phyloP scores from a whole-genome alignment of 1,139 yeast species.

The Hansenula lynferdii region DNA sequence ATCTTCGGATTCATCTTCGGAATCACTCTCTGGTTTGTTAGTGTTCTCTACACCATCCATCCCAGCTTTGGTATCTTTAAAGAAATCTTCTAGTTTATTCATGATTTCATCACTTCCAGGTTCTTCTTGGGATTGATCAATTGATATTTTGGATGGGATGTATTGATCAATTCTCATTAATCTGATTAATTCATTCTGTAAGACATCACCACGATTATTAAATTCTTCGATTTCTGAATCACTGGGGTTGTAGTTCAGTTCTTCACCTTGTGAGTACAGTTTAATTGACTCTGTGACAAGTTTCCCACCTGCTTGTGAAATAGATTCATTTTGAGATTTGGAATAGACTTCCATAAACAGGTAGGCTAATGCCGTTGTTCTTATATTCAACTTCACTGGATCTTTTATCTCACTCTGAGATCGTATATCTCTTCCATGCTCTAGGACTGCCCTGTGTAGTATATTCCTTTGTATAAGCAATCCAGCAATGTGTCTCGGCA shows the following conservation, averaged over 20 bases:
- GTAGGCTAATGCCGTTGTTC: slow-evolving; percentile 14
- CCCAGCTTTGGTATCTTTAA: slow-evolving; percentile 25
- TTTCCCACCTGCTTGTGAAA: slow-evolving; percentile 5
- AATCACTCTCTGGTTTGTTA: slow-evolving; percentile 6
- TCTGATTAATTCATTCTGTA: slow-evolving; percentile 17
- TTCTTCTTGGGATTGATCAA: slow-evolving; percentile 4
- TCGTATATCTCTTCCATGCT: slow-evolving; percentile 6
- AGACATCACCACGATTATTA: slow-evolving; percentile 12
- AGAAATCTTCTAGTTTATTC: slow-evolving; percentile 20
- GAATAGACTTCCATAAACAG: slow-evolving; percentile 12
- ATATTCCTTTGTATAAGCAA: slow-evolving; percentile 10
- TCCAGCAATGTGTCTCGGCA: slow-evolving; percentile 16
- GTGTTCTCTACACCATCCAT: slow-evolving; percentile 23
- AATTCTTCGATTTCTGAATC: slow-evolving; percentile 12
- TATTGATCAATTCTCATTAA: slow-evolving; percentile 10
- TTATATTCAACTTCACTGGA: slow-evolving; percentile 20
- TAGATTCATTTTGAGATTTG: slow-evolving; percentile 1
- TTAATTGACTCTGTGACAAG: slow-evolving; percentile 6
- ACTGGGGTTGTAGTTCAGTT: slow-evolving; percentile 2
- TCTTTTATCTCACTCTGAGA: slow-evolving; percentile 9
- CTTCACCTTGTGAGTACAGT: neutral
- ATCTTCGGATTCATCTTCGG: slow-evolving; percentile 19
- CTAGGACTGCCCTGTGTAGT: slow-evolving; percentile 3
- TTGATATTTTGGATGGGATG: slow-evolving; percentile 12
- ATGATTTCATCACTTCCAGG: slow-evolving; percentile 19